Base-by-base conservation (phyloP, 164 flowering plant species). In the Paratinospora sagittata region DNA sequence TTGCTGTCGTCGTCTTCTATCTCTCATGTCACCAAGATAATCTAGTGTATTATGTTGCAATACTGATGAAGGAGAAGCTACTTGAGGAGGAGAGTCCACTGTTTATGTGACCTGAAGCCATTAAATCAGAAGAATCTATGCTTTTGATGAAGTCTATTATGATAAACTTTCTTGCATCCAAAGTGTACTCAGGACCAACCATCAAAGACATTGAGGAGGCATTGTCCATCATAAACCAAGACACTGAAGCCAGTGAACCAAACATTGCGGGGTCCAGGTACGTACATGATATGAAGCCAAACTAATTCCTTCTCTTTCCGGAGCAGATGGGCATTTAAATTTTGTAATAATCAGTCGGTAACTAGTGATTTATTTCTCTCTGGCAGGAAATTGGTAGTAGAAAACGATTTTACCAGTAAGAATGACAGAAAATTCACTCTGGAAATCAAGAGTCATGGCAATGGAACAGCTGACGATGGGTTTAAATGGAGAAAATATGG, bases 401-500 rank as follows among this genome's bases (percentile, higher is more conserved):
- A 81, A 14, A 84, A 83, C 70, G 85, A 79, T 9, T 69, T 78
- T 66, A 58, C 76, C 62, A 76, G 76, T 43, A 85, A 83, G 82
- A 73, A 79, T 33, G 92, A 91, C 64, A 78, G 81, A n/a, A 94
- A 85, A 80, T 91, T 89, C 60, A 91, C 90, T 8, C 65, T 94
- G 72, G 87, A 83, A 71, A 84, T 91, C 67, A 94, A 88, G 77
- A 79, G 85, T 71, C 76, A 78, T 36, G 88, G 83, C 37, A 79
- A 79, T 84, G 86, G 81, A 58, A 75, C 85, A 84, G 79, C 83
- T 21, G 96, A 93, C 74, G 98, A 93, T 75, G 98, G 98, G 33
- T 93, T 91, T 65, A 91, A 89, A 81, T 93, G 98, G 98, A 87
- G 98, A 68, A 93, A 93, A 74, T 93, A 93, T 73, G 98, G 98